Evolutionary conservation across 106 monocot genomes (phyloP).

Genomic region (Apostasia ramifera): DNA sequence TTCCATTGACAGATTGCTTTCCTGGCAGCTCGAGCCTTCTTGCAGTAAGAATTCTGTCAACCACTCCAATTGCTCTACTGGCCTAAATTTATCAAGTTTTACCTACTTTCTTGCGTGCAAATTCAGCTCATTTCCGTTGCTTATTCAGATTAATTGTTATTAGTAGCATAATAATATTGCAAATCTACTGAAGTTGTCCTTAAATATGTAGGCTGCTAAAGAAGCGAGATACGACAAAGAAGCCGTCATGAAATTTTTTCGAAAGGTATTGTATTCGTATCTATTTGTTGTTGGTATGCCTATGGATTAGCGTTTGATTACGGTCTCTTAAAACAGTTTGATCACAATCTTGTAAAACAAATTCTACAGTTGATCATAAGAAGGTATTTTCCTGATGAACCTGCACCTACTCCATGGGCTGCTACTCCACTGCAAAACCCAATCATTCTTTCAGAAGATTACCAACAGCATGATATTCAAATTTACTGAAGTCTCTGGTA

Average conservation of each 20-base stretch:
- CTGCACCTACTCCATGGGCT: slow-evolving; percentile 58
- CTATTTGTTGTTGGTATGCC: too few species aligned
- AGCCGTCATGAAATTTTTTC: slow-evolving; percentile 77
- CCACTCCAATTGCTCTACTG: neutral
- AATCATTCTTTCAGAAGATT: too few species aligned
- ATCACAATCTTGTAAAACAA: neutral
- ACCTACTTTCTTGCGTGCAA: neutral
- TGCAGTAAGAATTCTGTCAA: slow-evolving; percentile 32
- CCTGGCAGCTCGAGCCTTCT: slow-evolving; percentile 52
- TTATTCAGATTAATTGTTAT: too few species aligned
- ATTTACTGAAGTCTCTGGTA: neutral
- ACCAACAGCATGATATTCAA: neutral
- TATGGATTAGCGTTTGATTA: too few species aligned
- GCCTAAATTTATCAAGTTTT: neutral
- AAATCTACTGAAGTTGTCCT: too few species aligned
- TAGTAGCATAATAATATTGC: too few species aligned
- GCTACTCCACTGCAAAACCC: slow-evolving; percentile 16
- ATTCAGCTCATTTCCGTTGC: neutral
- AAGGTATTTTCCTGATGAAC: slow-evolving; percentile 81
- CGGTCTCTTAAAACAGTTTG: neutral
- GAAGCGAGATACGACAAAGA: slow-evolving; percentile 93
- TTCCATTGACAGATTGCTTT: slow-evolving; percentile 73
- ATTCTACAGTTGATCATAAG: slow-evolving; percentile 62
- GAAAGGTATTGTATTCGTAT: slow-evolving; percentile 33
- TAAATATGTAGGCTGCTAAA: slow-evolving; percentile 61